Evolutionary conservation across 2,329 filamentous ascomycete species (phyloP).

Genomic region (Cytospora piceae): DNA sequence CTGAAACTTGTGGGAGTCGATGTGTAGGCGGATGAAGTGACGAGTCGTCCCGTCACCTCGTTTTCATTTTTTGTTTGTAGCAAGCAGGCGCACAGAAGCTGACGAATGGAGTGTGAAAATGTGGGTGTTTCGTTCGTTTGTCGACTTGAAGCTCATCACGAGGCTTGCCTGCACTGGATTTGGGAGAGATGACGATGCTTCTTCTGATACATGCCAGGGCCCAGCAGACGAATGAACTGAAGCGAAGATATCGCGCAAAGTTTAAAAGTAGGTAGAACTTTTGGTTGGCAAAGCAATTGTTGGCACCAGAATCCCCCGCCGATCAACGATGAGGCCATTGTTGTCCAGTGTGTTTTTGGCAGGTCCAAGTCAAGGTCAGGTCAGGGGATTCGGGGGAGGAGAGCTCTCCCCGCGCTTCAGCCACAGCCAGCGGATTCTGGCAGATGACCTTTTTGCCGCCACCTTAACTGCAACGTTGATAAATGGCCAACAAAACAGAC

Average conservation of each 20-base stretch:
- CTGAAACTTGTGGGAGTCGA: slow-evolving; percentile 20
- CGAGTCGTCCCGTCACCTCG: slow-evolving; percentile 15
- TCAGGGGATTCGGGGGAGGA: neutral
- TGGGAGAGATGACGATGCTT: neutral
- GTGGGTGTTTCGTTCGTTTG: neutral
- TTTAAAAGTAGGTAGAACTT: neutral
- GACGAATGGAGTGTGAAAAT: slow-evolving; percentile 2
- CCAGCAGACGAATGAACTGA: slow-evolving; percentile 3
- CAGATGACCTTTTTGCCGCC: slow-evolving; percentile 27
- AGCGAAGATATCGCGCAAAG: slow-evolving; percentile 9
- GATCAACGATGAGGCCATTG: slow-evolving; percentile 12
- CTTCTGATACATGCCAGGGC: neutral
- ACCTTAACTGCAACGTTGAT: slow-evolving; percentile 22
- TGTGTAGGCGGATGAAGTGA: slow-evolving; percentile 7
- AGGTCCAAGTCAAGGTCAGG: slow-evolving; percentile 14
- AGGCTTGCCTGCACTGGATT: slow-evolving; percentile 5
- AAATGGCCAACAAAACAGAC: slow-evolving; percentile 19
- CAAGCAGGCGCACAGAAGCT: slow-evolving; percentile 4
- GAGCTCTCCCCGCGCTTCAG: slow-evolving; percentile 21
- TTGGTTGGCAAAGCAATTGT: slow-evolving; percentile 14
- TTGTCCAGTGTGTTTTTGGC: slow-evolving; percentile 20
- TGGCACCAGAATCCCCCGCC: slow-evolving; percentile 5
- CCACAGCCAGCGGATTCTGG: slow-evolving; percentile 26
- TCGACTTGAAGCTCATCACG: slow-evolving; percentile 8
- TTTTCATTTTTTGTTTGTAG: neutral